Base-by-base conservation (phyloP, 2,329 filamentous ascomycete species). In the Lecanicillium sp. region DNA sequence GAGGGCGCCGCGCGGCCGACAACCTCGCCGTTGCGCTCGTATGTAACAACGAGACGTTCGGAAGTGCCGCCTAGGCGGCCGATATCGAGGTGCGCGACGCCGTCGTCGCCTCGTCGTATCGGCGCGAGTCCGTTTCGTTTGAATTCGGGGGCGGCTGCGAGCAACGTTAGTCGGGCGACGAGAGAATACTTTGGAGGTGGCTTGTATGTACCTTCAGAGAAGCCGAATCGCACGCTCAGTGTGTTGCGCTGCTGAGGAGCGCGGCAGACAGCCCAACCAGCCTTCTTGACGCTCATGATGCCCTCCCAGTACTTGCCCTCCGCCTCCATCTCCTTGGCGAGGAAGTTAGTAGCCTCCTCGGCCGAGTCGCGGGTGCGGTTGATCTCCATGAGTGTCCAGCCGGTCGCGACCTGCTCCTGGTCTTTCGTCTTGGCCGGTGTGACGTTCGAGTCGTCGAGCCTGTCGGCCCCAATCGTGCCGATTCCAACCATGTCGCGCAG, bases 261-360 rank as follows among this genome's bases (percentile, higher is more conserved):
- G 41, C 86, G 79, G 56, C 85, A 91, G 15, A 97, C 72, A 17
- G 86, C 84, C 91, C 93, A 98, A 4, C 90, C 90, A 47, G 83
- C 84, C 55, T 89, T 80, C 54, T 85, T 89, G 37, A 97, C 82
- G 9, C 82, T 79, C 39, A 95, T 70, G 2, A 97, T 78, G 57
- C 95, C 85, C 48, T 86, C 78, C 93, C 93, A 98, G 65, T 95
- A 98, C 57, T 78, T 84, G 2, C 83, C 84, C 69, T 98, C 93
- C 24, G 81, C 79, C 9, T 79, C 75, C 27, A 94, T 85, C 63
- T 95, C 90, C 10, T 77, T 78, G 56, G 88, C 79, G 11, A 98
- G 68, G 33, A 87, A 77, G 21, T 77, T 74, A 0, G 87, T 85
- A 4, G 90, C 84, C 9, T 81, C 76, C 12, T 89, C 69, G 19